Conservation (phyloP, 345 rosid genomes). For the Raphanus sativus region DNA sequence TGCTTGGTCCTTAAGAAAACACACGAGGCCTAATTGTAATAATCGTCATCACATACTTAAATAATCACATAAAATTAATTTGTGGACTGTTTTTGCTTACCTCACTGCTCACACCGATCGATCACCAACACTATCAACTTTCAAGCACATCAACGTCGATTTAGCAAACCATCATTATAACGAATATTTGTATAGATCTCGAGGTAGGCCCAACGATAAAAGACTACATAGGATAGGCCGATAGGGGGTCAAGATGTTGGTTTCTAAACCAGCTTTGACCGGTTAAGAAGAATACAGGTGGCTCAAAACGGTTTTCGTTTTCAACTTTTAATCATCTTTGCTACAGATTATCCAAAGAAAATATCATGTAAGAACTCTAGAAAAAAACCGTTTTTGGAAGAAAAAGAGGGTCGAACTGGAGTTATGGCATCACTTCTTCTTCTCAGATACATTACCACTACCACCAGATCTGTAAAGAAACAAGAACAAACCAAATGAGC, state of each 20-base stretch:
- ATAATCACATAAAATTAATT: background rate
- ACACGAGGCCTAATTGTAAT: constrained; percentile 27
- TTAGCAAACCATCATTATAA: background rate
- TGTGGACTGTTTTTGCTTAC: constrained; percentile 22
- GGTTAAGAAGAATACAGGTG: background rate
- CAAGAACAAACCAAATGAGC: too few relatives aligned
- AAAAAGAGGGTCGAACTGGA: background rate
- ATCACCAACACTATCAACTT: constrained; percentile 18
- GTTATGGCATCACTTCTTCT: background rate
- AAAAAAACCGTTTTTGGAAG: background rate
- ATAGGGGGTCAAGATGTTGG: background rate
- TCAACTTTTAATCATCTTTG: background rate
- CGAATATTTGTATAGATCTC: background rate
- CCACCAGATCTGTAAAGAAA: too few relatives aligned
- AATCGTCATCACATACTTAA: background rate
- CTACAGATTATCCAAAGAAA: background rate
- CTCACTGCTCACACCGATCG: constrained; percentile 10
- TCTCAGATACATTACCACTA: too few relatives aligned
- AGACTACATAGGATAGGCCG: background rate
- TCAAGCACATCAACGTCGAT: constrained; percentile 27
- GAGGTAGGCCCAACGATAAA: background rate
- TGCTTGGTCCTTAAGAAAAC: constrained; percentile 43
- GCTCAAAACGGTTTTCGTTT: background rate
- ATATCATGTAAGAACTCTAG: background rate
- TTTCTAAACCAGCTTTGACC: background rate